Percentiles rank a stretch among this genome's conserved stretches.
phyloP scores from a whole-genome alignment of 1,284 basidiomycete species.

The Cutaneotrichosporon sp. region DNA sequence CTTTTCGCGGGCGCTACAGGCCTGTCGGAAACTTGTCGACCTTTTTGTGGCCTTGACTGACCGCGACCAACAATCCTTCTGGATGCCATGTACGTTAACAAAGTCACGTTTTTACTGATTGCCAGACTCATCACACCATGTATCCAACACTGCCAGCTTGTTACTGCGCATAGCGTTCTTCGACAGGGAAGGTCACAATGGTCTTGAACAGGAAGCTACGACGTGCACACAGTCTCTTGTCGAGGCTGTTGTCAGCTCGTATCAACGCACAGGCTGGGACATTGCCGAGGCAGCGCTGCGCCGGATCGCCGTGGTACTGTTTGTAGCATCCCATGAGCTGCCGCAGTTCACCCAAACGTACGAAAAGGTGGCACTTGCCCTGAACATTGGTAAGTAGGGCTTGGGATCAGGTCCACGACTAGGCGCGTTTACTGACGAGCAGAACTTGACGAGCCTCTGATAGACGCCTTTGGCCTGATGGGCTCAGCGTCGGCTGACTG shows the following conservation, averaged over 20 bases:
- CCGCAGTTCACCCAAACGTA: constrained; percentile 15
- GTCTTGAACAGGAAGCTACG: background rate
- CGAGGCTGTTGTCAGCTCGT: background rate
- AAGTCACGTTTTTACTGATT: too few relatives aligned
- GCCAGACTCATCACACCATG: constrained; percentile 33
- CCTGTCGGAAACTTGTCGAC: constrained; percentile 15
- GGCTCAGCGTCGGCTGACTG: background rate
- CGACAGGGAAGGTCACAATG: background rate
- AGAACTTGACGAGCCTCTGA: constrained; percentile 3
- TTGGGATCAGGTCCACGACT: background rate
- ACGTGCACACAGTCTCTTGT: background rate
- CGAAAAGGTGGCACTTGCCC: constrained; percentile 4
- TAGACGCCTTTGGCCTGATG: constrained; percentile 1
- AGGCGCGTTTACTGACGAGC: background rate
- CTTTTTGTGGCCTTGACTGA: constrained; percentile 16
- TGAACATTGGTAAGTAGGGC: constrained; percentile 1
- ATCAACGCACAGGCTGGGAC: constrained; percentile 22
- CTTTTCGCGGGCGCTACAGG: constrained; percentile 9
- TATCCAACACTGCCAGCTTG: constrained; percentile 27
- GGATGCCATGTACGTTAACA: constrained; percentile 39
- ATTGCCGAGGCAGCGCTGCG: constrained; percentile 28
- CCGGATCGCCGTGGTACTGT: constrained; percentile 21
- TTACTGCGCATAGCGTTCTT: constrained; percentile 23
- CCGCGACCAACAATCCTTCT: constrained; percentile 22
- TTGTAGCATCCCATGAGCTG: constrained; percentile 18